phyloP scores from a whole-genome alignment of 306 rosid species.

The Cucurbita pepo region DNA sequence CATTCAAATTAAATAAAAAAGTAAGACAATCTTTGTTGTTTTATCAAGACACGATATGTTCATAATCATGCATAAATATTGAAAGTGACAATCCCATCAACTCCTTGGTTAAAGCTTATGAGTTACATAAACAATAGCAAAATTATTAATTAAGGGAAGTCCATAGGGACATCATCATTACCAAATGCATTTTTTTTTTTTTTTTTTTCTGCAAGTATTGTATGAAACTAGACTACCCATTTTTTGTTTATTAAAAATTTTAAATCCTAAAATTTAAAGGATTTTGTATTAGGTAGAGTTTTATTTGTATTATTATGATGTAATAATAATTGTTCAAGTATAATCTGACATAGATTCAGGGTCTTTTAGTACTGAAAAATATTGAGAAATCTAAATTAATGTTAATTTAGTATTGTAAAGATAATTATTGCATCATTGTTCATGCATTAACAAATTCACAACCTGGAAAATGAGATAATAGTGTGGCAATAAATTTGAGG shows the following conservation, averaged over 20 bases:
- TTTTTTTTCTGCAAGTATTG: not conserved
- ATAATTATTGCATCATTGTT: no score
- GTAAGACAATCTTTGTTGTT: conserved; percentile 13
- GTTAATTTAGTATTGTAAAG: no score
- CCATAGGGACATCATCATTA: conserved; percentile 53
- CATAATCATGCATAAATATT: conserved; percentile 12
- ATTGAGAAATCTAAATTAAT: no score
- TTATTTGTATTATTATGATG: not conserved
- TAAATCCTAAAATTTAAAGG: not conserved
- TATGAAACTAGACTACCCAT: not conserved
- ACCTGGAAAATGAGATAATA: no score
- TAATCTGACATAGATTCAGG: no score
- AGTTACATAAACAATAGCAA: conserved; percentile 43
- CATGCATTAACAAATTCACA: no score
- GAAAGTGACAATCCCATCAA: conserved; percentile 32
- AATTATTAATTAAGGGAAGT: conserved; percentile 44
- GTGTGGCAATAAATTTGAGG: not conserved
- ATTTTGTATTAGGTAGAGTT: not conserved
- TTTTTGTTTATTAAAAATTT: not conserved
- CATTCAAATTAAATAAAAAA: conserved; percentile 27
- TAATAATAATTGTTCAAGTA: no score
- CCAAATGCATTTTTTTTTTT: conserved; percentile 17
- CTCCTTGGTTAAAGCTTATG: conserved; percentile 14
- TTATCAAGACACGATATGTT: conserved; percentile 7
- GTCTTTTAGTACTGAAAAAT: no score